A percentile compares a stretch with the other conserved stretches of the same genome.
Conservation (phyloP, 225 moss, liverwort and hornwort species). For the Polytrichum commune region DNA sequence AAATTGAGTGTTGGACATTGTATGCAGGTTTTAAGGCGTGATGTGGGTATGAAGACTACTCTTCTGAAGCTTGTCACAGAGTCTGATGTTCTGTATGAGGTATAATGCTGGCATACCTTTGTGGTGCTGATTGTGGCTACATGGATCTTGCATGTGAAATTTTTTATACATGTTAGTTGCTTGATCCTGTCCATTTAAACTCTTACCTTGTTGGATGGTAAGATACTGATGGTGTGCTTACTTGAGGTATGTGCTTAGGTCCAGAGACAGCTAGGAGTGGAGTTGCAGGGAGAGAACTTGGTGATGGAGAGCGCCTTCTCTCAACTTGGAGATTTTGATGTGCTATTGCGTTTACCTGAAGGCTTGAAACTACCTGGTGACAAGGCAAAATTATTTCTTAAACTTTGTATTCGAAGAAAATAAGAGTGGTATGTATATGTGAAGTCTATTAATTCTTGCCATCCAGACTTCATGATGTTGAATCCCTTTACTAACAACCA, state of each 20-base stretch:
- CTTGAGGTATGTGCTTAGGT: conserved; percentile 32
- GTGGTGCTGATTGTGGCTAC: too few relatives aligned
- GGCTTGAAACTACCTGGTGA: conserved; percentile 59
- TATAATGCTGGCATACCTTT: conserved; percentile 7
- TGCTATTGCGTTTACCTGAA: conserved; percentile 55
- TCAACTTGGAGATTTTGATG: conserved; percentile 58
- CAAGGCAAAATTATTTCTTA: conserved; percentile 52
- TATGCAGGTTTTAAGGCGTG: conserved; percentile 51
- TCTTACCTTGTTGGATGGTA: background rate
- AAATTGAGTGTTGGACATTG: too few relatives aligned
- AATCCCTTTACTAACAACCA: too few relatives aligned
- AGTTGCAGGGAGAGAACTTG: conserved; percentile 51
- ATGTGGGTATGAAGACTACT: conserved; percentile 58
- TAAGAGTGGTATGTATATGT: conserved; percentile 16
- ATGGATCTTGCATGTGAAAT: too few relatives aligned
- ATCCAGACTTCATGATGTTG: too few relatives aligned
- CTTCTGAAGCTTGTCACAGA: conserved; percentile 55
- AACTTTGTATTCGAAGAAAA: conserved; percentile 60
- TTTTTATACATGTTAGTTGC: too few relatives aligned
- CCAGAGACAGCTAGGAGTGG: conserved; percentile 55
- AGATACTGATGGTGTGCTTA: conserved; percentile 6
- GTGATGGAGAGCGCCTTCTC: conserved; percentile 50
- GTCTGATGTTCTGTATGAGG: conserved; percentile 52
- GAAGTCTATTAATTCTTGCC: too few relatives aligned
- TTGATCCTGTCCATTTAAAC: too few relatives aligned